Conservation (phyloP, 108 stramenopile species). For the Conticribra guillardii region DNA sequence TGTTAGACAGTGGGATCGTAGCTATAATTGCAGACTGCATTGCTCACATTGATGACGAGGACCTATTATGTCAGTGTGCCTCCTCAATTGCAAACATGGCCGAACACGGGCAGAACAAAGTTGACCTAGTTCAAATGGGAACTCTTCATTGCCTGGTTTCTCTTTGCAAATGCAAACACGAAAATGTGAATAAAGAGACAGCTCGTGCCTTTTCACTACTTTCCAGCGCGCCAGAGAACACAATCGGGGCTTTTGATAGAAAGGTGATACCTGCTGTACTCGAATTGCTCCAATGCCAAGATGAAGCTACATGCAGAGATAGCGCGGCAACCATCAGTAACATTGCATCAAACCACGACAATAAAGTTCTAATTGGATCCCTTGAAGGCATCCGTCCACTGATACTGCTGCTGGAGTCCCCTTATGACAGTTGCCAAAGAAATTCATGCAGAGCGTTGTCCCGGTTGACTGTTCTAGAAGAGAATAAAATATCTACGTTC, state of each 20-base stretch:
- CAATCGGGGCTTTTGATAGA: slow-evolving; percentile 18
- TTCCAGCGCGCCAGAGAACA: slow-evolving; percentile 34
- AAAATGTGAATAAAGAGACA: slow-evolving; percentile 22
- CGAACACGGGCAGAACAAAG: slow-evolving; percentile 52
- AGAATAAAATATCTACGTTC: slow-evolving; percentile 21
- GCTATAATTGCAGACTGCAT: slow-evolving; percentile 57
- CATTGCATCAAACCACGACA: slow-evolving; percentile 23
- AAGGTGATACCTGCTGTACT: slow-evolving; percentile 18
- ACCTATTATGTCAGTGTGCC: slow-evolving; percentile 50
- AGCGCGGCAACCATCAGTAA: slow-evolving; percentile 26
- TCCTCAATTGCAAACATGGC: slow-evolving; percentile 53
- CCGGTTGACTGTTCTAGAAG: slow-evolving; percentile 33
- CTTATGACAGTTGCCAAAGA: slow-evolving; percentile 14
- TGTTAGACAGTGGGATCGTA: slow-evolving; percentile 66
- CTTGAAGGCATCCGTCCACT: slow-evolving; percentile 21
- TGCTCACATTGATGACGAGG: slow-evolving; percentile 22
- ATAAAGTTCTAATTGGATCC: slow-evolving; percentile 15
- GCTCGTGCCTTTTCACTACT: slow-evolving; percentile 42
- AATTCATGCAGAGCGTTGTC: slow-evolving; percentile 24
- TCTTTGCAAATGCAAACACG: slow-evolving; percentile 22
- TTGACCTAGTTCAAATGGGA: slow-evolving; percentile 42
- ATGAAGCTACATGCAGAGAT: slow-evolving; percentile 35
- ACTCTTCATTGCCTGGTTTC: slow-evolving; percentile 24
- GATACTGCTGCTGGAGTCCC: slow-evolving; percentile 15
- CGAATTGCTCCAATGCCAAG: slow-evolving; percentile 32